Conservation (phyloP, 2,329 filamentous ascomycete genomes). For the Trichoderma brevicompactum region DNA sequence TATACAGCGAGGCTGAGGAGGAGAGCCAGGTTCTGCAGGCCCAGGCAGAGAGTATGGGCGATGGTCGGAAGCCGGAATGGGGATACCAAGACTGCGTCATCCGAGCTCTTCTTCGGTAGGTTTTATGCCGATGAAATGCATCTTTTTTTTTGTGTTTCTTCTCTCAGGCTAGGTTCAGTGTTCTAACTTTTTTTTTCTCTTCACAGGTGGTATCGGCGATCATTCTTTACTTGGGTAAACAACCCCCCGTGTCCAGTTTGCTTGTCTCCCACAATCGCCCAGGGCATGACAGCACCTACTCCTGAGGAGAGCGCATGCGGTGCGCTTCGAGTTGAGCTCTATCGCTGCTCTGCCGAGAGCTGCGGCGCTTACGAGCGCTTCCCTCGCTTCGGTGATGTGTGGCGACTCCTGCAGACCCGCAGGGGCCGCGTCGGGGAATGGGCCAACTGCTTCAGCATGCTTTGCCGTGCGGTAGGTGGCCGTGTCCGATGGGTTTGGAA, state of each 20-base stretch:
- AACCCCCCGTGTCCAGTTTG: conserved; percentile 87
- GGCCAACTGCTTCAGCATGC: conserved; percentile 99
- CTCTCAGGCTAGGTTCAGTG: background rate
- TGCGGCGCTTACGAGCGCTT: conserved; percentile 87
- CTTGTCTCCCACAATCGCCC: conserved; percentile 77
- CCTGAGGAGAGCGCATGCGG: conserved; percentile 89
- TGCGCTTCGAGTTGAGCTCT: conserved; percentile 85
- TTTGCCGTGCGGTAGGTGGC: conserved; percentile 89
- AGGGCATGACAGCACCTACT: conserved; percentile 81
- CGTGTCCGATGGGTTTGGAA: conserved; percentile 99
- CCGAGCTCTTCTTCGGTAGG: conserved; percentile 79
- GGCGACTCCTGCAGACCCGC: conserved; percentile 84
- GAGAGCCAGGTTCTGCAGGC: conserved; percentile 86
- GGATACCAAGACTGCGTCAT: conserved; percentile 98
- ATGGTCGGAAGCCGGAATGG: conserved; percentile 82
- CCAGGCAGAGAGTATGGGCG: conserved; percentile 84
- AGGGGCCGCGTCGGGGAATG: conserved; percentile 91
- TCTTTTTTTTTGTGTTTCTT: background rate
- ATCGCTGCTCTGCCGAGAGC: conserved; percentile 76
- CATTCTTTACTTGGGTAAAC: conserved; percentile 96
- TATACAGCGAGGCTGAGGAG: conserved; percentile 93
- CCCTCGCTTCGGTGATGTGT: conserved; percentile 92
- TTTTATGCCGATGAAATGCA: conserved; percentile 29
- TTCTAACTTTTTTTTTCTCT: conserved; percentile 32
- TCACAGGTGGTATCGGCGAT: conserved; percentile 81